Conservation (phyloP, 257 asterid genomes). For the Solanum corneliomulleri region DNA sequence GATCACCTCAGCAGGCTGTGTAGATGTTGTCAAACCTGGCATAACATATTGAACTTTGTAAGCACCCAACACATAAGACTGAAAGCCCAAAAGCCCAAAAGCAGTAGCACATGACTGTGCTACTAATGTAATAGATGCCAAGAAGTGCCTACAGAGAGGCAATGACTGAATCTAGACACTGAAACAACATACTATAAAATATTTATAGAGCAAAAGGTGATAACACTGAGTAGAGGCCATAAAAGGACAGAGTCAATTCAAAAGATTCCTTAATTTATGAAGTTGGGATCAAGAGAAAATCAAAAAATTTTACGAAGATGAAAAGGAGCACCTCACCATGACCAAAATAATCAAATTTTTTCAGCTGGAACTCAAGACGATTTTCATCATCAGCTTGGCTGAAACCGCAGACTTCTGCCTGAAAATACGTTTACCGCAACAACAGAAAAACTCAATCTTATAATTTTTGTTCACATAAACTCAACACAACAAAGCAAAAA, state of each 20-base stretch:
- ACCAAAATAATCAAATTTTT: constrained; percentile 68
- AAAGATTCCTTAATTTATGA: not conserved
- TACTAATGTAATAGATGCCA: not conserved
- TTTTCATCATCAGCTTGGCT: constrained; percentile 42
- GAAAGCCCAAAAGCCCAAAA: not conserved
- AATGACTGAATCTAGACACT: not conserved
- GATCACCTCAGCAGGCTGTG: constrained; percentile 61
- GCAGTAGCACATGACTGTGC: not conserved
- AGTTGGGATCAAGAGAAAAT: not conserved
- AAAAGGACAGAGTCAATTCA: not conserved
- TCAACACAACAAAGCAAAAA: not conserved
- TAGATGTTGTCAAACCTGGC: constrained; percentile 54
- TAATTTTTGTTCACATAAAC: not conserved
- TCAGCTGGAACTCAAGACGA: constrained; percentile 57
- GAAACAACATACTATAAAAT: not conserved
- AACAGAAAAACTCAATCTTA: not conserved
- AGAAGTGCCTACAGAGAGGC: not conserved
- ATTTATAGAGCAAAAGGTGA: not conserved
- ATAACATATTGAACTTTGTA: constrained; percentile 12
- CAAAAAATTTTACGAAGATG: not conserved
- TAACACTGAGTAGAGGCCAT: not conserved
- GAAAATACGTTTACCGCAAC: constrained; percentile 1
- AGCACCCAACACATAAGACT: not conserved
- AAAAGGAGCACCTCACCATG: constrained; percentile 49
- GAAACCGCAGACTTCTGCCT: constrained; percentile 92